These are phyloP conservation scores for Colletotrichum graminicola DNA, from an alignment of 2,329 filamentous ascomycete genomes.

Conservation along the genomic window DNA sequence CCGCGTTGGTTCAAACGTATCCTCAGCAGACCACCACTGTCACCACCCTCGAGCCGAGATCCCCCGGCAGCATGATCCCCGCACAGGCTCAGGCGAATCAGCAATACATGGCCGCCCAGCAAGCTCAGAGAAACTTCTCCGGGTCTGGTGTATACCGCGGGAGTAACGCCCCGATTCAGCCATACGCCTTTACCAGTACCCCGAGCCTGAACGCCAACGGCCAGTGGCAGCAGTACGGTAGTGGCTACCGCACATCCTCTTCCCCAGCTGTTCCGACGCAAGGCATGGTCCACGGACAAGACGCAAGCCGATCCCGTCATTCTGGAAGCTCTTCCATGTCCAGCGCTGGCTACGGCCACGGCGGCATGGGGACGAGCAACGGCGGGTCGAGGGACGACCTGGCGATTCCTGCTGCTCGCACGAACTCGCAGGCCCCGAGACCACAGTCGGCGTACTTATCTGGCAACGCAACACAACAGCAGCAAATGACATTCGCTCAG, in stretches of 20 bases:
- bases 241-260: slow-evolving; percentile 61
- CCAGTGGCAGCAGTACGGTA: slow-evolving; percentile 64
- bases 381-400: slow-evolving; percentile 67
- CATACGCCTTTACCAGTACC: slow-evolving; percentile 82
- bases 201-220: slow-evolving; percentile 70
- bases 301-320: slow-evolving; percentile 48
- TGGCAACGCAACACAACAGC: slow-evolving; percentile 48
- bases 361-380: slow-evolving; percentile 50
- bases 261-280: slow-evolving; percentile 59
- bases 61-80: slow-evolving; percentile 71
- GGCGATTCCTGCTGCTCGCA: slow-evolving; percentile 57
- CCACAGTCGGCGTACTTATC: slow-evolving; percentile 59
- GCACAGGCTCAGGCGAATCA: slow-evolving; percentile 63
- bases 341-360: slow-evolving; percentile 55
- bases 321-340: slow-evolving; percentile 54
- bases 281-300: slow-evolving; percentile 51
- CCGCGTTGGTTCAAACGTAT: slow-evolving; percentile 85
- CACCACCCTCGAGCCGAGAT: slow-evolving; percentile 81
- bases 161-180: slow-evolving; percentile 73
- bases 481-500: slow-evolving; percentile 66
- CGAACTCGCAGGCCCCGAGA: slow-evolving; percentile 54
- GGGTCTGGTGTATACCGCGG: slow-evolving; percentile 66
- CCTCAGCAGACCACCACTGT: slow-evolving; percentile 81
- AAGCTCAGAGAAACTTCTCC: slow-evolving; percentile 61
- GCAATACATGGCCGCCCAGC: slow-evolving; percentile 62